Conservation (phyloP, 2,329 filamentous ascomycete species). For the Pseudocercospora cruenta region DNA sequence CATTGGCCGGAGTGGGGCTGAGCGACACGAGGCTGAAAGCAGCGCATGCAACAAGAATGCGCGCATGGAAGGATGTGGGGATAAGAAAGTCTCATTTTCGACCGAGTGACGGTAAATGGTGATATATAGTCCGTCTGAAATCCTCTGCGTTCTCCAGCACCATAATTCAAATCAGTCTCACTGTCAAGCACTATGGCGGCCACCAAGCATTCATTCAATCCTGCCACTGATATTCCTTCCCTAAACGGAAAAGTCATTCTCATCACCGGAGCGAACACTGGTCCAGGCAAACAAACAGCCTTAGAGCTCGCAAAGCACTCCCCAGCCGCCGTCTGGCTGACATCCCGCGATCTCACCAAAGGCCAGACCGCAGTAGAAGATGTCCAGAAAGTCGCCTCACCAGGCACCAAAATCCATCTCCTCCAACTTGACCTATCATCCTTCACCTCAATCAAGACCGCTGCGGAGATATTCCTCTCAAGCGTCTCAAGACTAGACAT, state of each 20-base stretch:
- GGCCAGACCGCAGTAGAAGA: slow-evolving; percentile 49
- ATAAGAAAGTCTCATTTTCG: not conserved
- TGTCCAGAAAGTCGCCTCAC: slow-evolving; percentile 35
- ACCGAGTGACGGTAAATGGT: not conserved
- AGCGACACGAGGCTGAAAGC: not conserved
- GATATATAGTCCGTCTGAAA: not conserved
- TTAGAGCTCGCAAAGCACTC: slow-evolving; percentile 51
- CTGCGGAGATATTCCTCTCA: slow-evolving; percentile 4
- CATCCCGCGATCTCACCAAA: slow-evolving; percentile 48
- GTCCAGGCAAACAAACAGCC: slow-evolving; percentile 37
- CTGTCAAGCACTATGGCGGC: slow-evolving; percentile 5
- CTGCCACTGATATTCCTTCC: slow-evolving; percentile 40
- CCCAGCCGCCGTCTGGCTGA: slow-evolving; percentile 57
- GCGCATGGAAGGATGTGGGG: no score
- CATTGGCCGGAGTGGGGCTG: not conserved
- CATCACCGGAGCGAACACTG: slow-evolving; percentile 29
- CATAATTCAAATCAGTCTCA: not conserved
- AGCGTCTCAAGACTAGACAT: slow-evolving; percentile 30
- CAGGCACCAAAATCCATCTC: slow-evolving; percentile 34
- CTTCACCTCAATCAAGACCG: slow-evolving; percentile 11
- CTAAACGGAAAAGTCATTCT: slow-evolving; percentile 31
- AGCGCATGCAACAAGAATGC: no score
- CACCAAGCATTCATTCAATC: slow-evolving; percentile 11
- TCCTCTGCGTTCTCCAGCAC: not conserved
- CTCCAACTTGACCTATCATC: slow-evolving; percentile 11